phyloP scores from a whole-genome alignment of 2,329 filamentous ascomycete genomes.

The Cyclaneusma minus region DNA sequence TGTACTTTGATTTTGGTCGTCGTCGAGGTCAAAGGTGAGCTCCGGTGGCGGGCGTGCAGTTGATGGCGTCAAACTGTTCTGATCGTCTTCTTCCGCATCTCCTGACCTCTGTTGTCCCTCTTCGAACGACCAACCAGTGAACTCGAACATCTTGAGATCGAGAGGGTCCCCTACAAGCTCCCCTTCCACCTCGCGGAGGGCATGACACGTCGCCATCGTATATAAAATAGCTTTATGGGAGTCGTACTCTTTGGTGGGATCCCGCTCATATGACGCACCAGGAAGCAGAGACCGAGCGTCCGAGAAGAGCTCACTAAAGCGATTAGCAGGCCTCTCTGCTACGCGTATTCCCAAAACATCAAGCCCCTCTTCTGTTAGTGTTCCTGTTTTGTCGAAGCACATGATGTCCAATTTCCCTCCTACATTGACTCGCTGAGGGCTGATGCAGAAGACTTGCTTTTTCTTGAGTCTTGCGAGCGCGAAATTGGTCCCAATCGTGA shows the following conservation, averaged over 20 bases:
- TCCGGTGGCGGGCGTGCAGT: slow-evolving; percentile 65
- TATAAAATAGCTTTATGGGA: slow-evolving; percentile 60
- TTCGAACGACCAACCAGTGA: slow-evolving; percentile 83
- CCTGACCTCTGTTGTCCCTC: slow-evolving; percentile 60
- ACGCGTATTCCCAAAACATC: slow-evolving; percentile 83
- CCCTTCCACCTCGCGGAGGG: slow-evolving; percentile 69
- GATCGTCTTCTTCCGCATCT: slow-evolving; percentile 57
- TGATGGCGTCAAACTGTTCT: slow-evolving; percentile 65
- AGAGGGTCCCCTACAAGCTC: slow-evolving; percentile 87
- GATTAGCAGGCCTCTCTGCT: slow-evolving; percentile 42
- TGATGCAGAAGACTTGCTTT: slow-evolving; percentile 93
- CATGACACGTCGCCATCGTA: slow-evolving; percentile 96
- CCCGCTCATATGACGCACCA: slow-evolving; percentile 35
- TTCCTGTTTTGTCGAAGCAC: slow-evolving; percentile 99
- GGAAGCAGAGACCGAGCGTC: slow-evolving; percentile 43
- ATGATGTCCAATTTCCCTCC: slow-evolving; percentile 91
- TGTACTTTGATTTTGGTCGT: slow-evolving; percentile 20
- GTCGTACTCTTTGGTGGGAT: slow-evolving; percentile 42
- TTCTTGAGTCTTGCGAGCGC: slow-evolving; percentile 73
- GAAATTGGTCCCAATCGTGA: slow-evolving; percentile 95
- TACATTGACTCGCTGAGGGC: slow-evolving; percentile 91
- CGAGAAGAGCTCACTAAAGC: slow-evolving; percentile 63
- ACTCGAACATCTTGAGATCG: slow-evolving; percentile 97
- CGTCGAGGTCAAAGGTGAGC: slow-evolving; percentile 39
- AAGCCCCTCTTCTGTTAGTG: slow-evolving; percentile 85